phyloP scores from a whole-genome alignment of 495 filamentous ascomycete genomes.

The Pyronema omphalodes region DNA sequence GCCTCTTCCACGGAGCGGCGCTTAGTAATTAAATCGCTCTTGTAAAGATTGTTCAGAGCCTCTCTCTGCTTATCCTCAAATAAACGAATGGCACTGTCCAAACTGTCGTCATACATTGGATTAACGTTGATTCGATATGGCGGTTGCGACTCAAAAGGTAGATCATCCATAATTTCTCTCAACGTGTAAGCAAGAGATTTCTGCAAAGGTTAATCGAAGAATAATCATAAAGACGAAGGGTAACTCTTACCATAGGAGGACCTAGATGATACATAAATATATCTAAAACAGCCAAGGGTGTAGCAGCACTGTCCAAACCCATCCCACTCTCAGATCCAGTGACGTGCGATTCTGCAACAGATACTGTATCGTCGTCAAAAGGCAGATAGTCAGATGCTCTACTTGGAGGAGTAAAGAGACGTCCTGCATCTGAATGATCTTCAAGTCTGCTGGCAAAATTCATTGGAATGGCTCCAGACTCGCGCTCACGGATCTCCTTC shows the following conservation, averaged over 20 bases:
- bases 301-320: slow-evolving; percentile 5
- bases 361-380: not conserved
- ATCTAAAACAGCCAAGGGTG: slow-evolving; percentile 54
- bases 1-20: slow-evolving; percentile 46
- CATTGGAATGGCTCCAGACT: not conserved
- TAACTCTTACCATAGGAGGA: slow-evolving; percentile 54
- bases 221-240: not conserved
- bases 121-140: slow-evolving; percentile 45
- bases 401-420: slow-evolving; percentile 18
- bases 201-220: slow-evolving; percentile 18
- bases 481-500: not conserved
- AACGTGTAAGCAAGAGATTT: slow-evolving; percentile 83
- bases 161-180: slow-evolving; percentile 68
- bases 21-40: slow-evolving; percentile 47
- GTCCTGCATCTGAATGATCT: not conserved
- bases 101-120: slow-evolving; percentile 55
- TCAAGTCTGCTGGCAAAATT: not conserved
- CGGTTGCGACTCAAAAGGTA: slow-evolving; percentile 39
- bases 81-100: slow-evolving; percentile 58
- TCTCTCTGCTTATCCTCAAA: slow-evolving; percentile 56
- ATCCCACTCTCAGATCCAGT: not conserved
- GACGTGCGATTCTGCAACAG: not conserved
- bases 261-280: slow-evolving; percentile 74
- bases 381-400: slow-evolving; percentile 4
- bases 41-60: slow-evolving; percentile 62